Evolutionary conservation across 1,139 yeast species (phyloP), one percentile per base, ranked within the genome.

Genomic region (Blastobotrys buckinghamii): DNA sequence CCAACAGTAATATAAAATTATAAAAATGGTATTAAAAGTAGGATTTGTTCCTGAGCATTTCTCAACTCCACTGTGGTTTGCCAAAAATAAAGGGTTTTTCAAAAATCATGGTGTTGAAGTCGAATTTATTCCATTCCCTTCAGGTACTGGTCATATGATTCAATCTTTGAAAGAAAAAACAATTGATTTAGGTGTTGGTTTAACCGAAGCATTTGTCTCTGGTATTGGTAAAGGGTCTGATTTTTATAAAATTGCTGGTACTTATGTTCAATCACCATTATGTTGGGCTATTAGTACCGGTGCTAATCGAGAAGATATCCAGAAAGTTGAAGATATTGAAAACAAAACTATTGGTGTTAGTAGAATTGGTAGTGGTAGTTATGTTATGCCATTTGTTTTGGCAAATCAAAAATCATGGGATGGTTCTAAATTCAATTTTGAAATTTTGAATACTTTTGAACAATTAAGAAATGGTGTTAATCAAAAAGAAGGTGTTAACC

Each of bases 31-130:
- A 3, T 41, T 49, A 40, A 79, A 71, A 62, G 84, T 89, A 20
- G 97, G 96, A 6, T 85, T 80, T 66, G 81, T 89, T 45, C 96
- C 96, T 1, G 97, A 89, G 66, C 97, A 89, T 64, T 89, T 88
- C 62, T 81, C 92, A 39, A 84, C 96, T 0, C 97, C 97, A 1
- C 70, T 89, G 55, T 80, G 81, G 56, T 78, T 87, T 59, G 95
- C 96, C 6, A 64, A 75, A 53, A 60, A 72, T 50, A 75, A 85
- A 48, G 82, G 82, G 0, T 82, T 67, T 60, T 85, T 77, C 61
- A 61, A 65, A 15, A 66, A 68, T 6, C 63, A 67, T 26, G 66
- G 65, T 15, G 75, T 78, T 1, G 72, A 74, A 2, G 76, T 85
- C 44, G 81, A 83, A 58, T 74, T 88, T 58, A 68, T 83, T 26